Conservation (phyloP, 2,329 filamentous ascomycete genomes). For the Botrytis byssoidea region DNA sequence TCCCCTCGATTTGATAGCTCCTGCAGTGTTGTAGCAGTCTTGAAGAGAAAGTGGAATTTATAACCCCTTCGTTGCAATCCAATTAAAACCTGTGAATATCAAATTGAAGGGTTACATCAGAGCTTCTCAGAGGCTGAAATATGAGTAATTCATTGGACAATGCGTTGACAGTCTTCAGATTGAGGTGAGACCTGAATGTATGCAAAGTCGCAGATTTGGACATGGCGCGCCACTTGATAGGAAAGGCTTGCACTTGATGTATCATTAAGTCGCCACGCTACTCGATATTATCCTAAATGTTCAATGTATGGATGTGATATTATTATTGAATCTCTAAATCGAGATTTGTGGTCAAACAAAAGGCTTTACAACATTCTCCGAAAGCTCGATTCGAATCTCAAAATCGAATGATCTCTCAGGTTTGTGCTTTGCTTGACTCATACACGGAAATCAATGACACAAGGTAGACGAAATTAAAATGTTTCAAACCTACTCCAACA, state of each 20-base stretch:
- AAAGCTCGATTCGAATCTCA: background rate
- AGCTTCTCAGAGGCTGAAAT: background rate
- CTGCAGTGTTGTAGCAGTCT: background rate
- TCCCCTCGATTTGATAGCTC: constrained; percentile 7
- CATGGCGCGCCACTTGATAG: background rate
- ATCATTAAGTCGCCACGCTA: background rate
- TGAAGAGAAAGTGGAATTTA: background rate
- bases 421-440: background rate
- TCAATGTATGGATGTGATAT: background rate
- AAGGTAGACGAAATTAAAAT: background rate
- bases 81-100: background rate
- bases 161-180: background rate
- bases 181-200: constrained; percentile 8
- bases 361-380: background rate
- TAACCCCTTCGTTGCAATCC: background rate
- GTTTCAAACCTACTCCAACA: constrained; percentile 1
- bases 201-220: constrained; percentile 2
- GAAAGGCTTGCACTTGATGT: background rate
- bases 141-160: constrained; percentile 1
- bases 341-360: background rate
- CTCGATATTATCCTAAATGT: background rate
- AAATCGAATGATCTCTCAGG: background rate
- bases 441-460: background rate
- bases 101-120: constrained; percentile 8
- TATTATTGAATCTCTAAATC: background rate